These are phyloP conservation scores for Macrocystidia cucumis DNA, from an alignment of 1,284 basidiomycete genomes.

Conservation along the genomic window DNA sequence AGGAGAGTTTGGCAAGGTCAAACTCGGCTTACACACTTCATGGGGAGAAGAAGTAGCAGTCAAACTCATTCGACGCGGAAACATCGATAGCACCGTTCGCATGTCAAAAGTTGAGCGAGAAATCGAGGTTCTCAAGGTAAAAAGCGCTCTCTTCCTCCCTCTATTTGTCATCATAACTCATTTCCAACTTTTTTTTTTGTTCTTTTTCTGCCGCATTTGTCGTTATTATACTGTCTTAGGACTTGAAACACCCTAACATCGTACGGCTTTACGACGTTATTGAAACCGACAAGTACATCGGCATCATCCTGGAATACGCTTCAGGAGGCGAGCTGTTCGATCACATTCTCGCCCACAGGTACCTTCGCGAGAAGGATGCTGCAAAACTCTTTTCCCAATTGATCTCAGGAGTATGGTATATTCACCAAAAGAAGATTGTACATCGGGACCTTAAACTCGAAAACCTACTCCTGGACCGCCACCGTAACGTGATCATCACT, in stretches of 20 bases:
- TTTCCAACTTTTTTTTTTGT: constrained; percentile 5
- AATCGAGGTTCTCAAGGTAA: constrained; percentile 92
- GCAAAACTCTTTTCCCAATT: constrained; percentile 97
- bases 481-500: constrained; percentile 98
- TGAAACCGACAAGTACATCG: constrained; percentile 99
- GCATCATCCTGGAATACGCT: constrained; percentile 98
- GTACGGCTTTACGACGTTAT: constrained; percentile 98
- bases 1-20: constrained; percentile 99
- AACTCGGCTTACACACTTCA: constrained; percentile 89
- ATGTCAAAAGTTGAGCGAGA: constrained; percentile 97
- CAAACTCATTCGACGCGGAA: constrained; percentile 93
- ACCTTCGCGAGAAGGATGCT: constrained; percentile 92
- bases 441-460: constrained; percentile 99
- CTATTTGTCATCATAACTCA: no score
- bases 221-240: constrained; percentile 34
- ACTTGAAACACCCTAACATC: constrained; percentile 96
- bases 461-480: constrained; percentile 93
- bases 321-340: constrained; percentile 98
- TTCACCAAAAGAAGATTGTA: constrained; percentile 98
- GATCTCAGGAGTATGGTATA: constrained; percentile 97
- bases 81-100: constrained; percentile 80
- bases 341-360: constrained; percentile 97
- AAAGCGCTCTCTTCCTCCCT: constrained; percentile 20
- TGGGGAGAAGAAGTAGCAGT: constrained; percentile 99
- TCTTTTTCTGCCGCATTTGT: constrained; percentile 8